phyloP scores from a whole-genome alignment of 768 basidiomycete species.

The Ramaria rubella region DNA sequence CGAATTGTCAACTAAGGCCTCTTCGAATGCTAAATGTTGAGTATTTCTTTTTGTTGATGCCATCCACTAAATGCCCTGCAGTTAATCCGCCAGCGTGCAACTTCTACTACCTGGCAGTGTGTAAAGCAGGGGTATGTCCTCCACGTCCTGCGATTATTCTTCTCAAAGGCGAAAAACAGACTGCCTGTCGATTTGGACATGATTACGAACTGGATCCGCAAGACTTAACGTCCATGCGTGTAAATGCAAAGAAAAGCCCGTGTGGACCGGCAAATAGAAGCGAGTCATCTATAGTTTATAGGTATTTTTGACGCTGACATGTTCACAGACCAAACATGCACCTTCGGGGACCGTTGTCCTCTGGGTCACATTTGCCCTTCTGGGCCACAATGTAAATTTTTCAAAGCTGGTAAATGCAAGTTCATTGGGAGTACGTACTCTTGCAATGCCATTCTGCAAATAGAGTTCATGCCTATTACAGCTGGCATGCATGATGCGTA shows the following conservation, averaged over 20 bases:
- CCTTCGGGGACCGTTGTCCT: slow-evolving; percentile 55
- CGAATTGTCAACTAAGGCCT: slow-evolving; percentile 12
- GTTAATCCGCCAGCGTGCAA: slow-evolving; percentile 65
- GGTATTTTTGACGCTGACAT: background rate
- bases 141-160: background rate
- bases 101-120: slow-evolving; percentile 54
- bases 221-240: slow-evolving; percentile 45
- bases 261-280: slow-evolving; percentile 57
- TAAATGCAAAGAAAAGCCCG: slow-evolving; percentile 55
- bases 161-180: background rate
- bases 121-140: slow-evolving; percentile 42
- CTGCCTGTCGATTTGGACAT: slow-evolving; percentile 54
- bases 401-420: slow-evolving; percentile 53
- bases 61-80: slow-evolving; percentile 16
- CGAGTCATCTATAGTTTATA: slow-evolving; percentile 19
- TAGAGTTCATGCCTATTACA: background rate
- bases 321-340: slow-evolving; percentile 44
- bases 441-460: background rate
- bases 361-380: slow-evolving; percentile 34
- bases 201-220: slow-evolving; percentile 52
- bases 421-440: slow-evolving; percentile 45
- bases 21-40: slow-evolving; percentile 62
- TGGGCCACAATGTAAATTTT: slow-evolving; percentile 45
- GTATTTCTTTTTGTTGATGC: background rate
- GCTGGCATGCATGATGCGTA: background rate